phyloP scores from a whole-genome alignment of 2,329 filamentous ascomycete genomes.

The Fusarium albidum region DNA sequence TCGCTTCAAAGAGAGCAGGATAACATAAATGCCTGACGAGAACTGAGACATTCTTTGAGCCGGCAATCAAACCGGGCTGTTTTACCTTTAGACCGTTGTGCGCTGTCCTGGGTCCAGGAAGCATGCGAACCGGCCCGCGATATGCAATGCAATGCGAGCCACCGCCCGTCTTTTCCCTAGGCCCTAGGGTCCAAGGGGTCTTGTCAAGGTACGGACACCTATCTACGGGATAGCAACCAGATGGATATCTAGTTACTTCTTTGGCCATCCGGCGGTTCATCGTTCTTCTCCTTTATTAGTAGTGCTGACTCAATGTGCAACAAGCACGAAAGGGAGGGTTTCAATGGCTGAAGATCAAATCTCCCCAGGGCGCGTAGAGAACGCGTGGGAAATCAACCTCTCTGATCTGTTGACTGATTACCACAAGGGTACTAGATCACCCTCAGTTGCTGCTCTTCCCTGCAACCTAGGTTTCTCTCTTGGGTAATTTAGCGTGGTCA shows the following conservation, averaged over 20 bases:
- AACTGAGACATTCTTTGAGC: no score
- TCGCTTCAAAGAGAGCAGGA: background rate
- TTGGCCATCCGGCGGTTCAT: background rate
- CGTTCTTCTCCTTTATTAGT: conserved; percentile 3
- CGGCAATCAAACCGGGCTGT: background rate
- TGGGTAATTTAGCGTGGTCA: conserved; percentile 17
- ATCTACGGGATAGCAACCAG: background rate
- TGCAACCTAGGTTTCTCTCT: conserved; percentile 18
- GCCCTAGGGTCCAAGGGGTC: background rate
- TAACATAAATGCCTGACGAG: no score
- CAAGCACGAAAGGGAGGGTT: conserved; percentile 11
- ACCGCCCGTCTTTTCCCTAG: conserved; percentile 13
- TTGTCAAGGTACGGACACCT: no score
- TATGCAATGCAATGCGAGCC: conserved; percentile 41
- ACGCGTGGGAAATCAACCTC: conserved; percentile 22
- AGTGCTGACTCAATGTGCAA: background rate
- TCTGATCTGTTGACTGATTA: conserved; percentile 30
- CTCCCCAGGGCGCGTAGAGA: conserved; percentile 26
- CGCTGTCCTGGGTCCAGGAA: conserved; percentile 5
- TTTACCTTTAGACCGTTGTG: conserved; percentile 3
- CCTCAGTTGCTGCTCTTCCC: conserved; percentile 1
- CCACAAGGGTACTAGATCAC: conserved; percentile 25
- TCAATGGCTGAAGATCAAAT: conserved; percentile 25
- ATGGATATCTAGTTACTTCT: no score
- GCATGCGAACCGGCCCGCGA: conserved; percentile 28